These are phyloP conservation scores for Rhododendron ferrugineum DNA, from an alignment of 148 eudicot species.

Conservation along the genomic window DNA sequence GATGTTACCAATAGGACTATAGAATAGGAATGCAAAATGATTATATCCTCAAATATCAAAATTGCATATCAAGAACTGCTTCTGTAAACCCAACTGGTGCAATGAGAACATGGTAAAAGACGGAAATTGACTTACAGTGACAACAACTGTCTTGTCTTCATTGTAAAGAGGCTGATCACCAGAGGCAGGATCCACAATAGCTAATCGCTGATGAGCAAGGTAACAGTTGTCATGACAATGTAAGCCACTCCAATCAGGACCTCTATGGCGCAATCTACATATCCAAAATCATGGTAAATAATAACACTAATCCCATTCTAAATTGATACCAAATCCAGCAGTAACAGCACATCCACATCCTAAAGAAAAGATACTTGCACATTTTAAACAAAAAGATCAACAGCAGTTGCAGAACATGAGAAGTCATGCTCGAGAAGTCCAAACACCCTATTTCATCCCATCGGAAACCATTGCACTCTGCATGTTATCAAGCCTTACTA, in stretches of 20 bases:
- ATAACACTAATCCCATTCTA: not conserved
- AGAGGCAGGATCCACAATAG: constrained; percentile 94
- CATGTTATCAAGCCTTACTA: not conserved
- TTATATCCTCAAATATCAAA: not conserved
- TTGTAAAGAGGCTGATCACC: constrained; percentile 98
- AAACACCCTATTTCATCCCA: not conserved
- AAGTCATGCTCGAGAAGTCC: not conserved
- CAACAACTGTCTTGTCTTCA: constrained; percentile 80
- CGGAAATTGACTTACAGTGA: constrained; percentile 48
- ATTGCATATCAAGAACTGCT: not conserved
- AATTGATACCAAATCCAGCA: not conserved
- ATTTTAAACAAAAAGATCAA: not conserved
- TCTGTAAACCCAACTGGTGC: not conserved
- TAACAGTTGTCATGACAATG: constrained; percentile 75
- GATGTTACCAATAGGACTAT: not conserved
- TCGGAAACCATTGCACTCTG: not conserved
- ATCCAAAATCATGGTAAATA: not conserved
- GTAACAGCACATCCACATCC: not conserved
- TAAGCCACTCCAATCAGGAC: constrained; percentile 99
- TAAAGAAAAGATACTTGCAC: not conserved
- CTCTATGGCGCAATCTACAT: constrained; percentile 86
- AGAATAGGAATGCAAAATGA: not conserved
- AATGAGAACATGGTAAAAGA: not conserved
- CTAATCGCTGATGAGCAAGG: constrained; percentile 96
- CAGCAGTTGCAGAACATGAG: not conserved